Evolutionary conservation across 2,329 filamentous ascomycete species (phyloP).

Genomic region (Decorospora gaudefroyi): DNA sequence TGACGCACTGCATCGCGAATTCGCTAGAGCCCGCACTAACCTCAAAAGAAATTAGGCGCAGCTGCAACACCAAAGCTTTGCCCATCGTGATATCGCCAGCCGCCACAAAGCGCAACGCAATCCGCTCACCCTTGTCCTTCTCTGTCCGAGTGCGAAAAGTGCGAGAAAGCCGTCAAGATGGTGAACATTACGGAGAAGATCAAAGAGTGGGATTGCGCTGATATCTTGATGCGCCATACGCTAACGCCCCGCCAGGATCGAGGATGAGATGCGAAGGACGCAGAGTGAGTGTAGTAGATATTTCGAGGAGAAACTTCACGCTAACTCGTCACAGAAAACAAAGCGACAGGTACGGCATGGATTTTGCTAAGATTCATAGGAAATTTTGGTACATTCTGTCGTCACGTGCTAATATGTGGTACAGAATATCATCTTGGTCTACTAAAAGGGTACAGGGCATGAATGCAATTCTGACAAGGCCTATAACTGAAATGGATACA

Average conservation of each 20-base stretch:
- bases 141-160: conserved; percentile 3
- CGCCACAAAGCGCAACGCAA: conserved; percentile 9
- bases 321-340: conserved; percentile 75
- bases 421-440: conserved; percentile 97
- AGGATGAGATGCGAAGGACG: conserved; percentile 99
- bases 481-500: conserved; percentile 46
- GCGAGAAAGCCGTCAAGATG: conserved; percentile 61
- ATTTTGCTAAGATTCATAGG: background rate
- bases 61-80: conserved; percentile 46
- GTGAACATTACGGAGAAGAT: conserved; percentile 99
- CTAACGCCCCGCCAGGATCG: conserved; percentile 70
- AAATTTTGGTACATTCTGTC: conserved; percentile 5
- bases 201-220: conserved; percentile 75
- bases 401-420: conserved; percentile 47
- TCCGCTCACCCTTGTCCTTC: conserved; percentile 13
- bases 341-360: conserved; percentile 83
- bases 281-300: conserved; percentile 69
- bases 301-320: conserved; percentile 1
- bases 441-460: conserved; percentile 78
- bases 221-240: conserved; percentile 35
- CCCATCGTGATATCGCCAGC: conserved; percentile 33
- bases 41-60: conserved; percentile 17
- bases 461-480: background rate
- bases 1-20: conserved; percentile 37
- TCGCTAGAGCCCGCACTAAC: conserved; percentile 30